These are phyloP conservation scores for Rhododendron kiyosumense DNA, from an alignment of 148 eudicot genomes.

Conservation along the genomic window DNA sequence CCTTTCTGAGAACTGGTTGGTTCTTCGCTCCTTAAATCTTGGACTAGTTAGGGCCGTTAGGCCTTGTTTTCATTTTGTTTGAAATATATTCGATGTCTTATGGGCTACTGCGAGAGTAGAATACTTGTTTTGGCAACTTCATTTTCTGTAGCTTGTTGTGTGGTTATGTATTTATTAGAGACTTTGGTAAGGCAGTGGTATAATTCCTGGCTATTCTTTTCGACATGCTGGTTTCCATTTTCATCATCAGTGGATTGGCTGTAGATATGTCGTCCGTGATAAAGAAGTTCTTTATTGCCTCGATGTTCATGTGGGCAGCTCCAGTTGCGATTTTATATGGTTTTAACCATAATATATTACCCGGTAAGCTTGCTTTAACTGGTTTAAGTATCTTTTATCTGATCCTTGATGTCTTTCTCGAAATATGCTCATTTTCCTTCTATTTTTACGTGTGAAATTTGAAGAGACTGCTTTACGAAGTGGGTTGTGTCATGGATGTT, in stretches of 20 bases:
- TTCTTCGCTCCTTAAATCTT: not conserved
- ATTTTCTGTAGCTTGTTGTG: not conserved
- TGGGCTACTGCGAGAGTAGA: not conserved
- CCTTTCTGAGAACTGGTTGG: not conserved
- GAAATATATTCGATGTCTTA: not conserved
- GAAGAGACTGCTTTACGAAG: not conserved
- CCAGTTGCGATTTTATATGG: conserved; percentile 67
- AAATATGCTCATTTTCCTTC: not conserved
- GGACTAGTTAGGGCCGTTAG: not conserved
- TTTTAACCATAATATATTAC: conserved; percentile 55
- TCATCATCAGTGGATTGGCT: conserved; percentile 17
- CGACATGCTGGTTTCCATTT: not conserved
- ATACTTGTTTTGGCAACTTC: not conserved
- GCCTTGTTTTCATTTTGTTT: not conserved
- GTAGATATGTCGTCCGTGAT: conserved; percentile 36
- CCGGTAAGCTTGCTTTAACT: conserved; percentile 41
- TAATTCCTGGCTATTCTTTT: not conserved
- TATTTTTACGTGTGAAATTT: not conserved
- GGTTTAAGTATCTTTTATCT: not conserved
- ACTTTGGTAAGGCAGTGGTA: not conserved
- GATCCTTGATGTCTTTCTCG: not conserved
- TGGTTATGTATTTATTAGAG: not conserved
- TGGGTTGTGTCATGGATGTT: not conserved
- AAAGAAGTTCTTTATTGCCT: conserved; percentile 51
- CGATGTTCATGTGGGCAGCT: conserved; percentile 61